These are phyloP conservation scores for Mimosa bimucronata DNA, from an alignment of 306 rosid species.

Conservation along the genomic window DNA sequence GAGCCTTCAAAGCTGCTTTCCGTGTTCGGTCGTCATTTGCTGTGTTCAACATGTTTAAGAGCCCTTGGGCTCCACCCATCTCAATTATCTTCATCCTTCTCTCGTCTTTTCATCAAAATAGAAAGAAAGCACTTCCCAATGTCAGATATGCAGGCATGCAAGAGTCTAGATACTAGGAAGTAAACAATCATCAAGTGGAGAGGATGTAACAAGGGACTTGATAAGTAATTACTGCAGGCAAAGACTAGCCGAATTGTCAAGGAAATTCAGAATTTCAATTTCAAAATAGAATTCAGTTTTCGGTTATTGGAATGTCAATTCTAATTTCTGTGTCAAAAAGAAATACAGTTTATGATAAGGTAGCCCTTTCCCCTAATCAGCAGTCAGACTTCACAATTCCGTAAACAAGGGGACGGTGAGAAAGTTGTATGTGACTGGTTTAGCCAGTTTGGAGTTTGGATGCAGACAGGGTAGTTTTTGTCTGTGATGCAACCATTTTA, in stretches of 20 bases:
- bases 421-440: not conserved
- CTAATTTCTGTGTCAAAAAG: not conserved
- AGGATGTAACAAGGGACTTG: not conserved
- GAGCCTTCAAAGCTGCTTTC: conserved; percentile 84
- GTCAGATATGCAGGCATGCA: conserved; percentile 23
- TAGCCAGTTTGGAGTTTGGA: not conserved
- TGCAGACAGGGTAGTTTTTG: not conserved
- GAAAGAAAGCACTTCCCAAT: conserved; percentile 19
- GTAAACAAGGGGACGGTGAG: not conserved
- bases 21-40: conserved; percentile 93
- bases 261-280: conserved; percentile 14
- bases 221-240: not conserved
- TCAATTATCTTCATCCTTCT: conserved; percentile 82
- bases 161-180: conserved; percentile 17
- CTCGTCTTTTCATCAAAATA: conserved; percentile 57
- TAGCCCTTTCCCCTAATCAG: not conserved
- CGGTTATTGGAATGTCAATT: conserved; percentile 13
- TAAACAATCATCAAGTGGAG: conserved; percentile 18
- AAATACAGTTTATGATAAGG: conserved; percentile 8
- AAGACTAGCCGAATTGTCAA: not conserved
- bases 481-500: not conserved
- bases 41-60: conserved; percentile 73
- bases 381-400: not conserved
- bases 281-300: conserved; percentile 15
- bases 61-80: conserved; percentile 74